phyloP scores from a whole-genome alignment of 2,329 filamentous ascomycete genomes.

The Fusarium torulosum region DNA sequence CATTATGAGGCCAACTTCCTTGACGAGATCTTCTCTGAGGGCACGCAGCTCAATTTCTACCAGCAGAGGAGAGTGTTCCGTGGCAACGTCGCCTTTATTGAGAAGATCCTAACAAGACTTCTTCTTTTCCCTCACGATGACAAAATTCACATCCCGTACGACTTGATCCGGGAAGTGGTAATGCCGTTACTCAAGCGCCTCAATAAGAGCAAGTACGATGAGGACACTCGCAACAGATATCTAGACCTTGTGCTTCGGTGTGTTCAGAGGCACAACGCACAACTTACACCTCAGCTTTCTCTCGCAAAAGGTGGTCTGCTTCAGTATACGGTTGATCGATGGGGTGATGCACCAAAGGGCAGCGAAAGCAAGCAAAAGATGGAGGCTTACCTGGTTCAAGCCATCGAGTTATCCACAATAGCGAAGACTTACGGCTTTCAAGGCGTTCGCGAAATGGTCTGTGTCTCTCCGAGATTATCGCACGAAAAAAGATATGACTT shows the following conservation, averaged over 20 bases:
- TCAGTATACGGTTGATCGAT: conserved; percentile 33
- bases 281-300: background rate
- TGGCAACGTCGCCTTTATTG: conserved; percentile 33
- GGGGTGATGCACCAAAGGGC: conserved; percentile 7
- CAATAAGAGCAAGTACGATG: conserved; percentile 19
- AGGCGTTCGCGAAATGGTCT: background rate
- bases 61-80: conserved; percentile 25
- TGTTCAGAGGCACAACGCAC: conserved; percentile 7
- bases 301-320: conserved; percentile 4
- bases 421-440: background rate
- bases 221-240: conserved; percentile 29
- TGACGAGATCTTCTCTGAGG: conserved; percentile 25
- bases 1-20: conserved; percentile 36
- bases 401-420: conserved; percentile 14
- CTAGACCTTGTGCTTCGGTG: conserved; percentile 34
- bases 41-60: background rate
- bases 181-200: conserved; percentile 44
- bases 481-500: conserved; percentile 36
- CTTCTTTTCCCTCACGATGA: conserved; percentile 9
- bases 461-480: background rate
- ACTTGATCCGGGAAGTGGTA: conserved; percentile 38
- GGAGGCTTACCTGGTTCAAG: conserved; percentile 10
- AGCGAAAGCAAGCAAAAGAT: conserved; percentile 4
- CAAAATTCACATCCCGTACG: conserved; percentile 18
- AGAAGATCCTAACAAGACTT: conserved; percentile 29